Conservation (phyloP, 2,329 filamentous ascomycete genomes). For the Massarina eburnea region DNA sequence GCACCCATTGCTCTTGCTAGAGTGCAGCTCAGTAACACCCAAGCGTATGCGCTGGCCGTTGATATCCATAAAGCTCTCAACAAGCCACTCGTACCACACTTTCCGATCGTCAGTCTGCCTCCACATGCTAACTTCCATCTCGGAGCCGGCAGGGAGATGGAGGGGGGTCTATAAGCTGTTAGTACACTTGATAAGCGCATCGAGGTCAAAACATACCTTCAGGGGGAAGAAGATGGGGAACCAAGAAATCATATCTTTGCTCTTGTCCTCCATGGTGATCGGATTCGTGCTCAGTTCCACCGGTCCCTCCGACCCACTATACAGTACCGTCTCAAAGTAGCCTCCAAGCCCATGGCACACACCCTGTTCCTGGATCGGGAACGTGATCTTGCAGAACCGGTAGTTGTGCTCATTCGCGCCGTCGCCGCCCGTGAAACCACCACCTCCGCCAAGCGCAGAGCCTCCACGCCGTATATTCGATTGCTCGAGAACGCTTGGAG, state of each 20-base stretch:
- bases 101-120: constrained; percentile 91
- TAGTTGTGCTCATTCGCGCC: constrained; percentile 91
- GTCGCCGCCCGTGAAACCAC: constrained; percentile 72
- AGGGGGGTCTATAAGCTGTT: constrained; percentile 69
- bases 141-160: constrained; percentile 78
- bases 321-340: constrained; percentile 97
- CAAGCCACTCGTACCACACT: constrained; percentile 98
- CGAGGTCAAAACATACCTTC: constrained; percentile 62
- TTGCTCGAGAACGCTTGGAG: constrained; percentile 58
- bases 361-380: constrained; percentile 75
- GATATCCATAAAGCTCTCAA: constrained; percentile 75
- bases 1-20: constrained; percentile 42
- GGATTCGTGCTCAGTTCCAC: constrained; percentile 93
- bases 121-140: constrained; percentile 93
- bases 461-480: constrained; percentile 61
- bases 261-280: constrained; percentile 87
- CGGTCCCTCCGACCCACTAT: constrained; percentile 59
- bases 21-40: constrained; percentile 49
- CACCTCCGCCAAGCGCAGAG: constrained; percentile 67
- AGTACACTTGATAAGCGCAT: not conserved
- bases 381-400: constrained; percentile 75
- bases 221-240: constrained; percentile 98
- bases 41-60: constrained; percentile 67
- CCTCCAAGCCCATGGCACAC: constrained; percentile 89
- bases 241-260: constrained; percentile 98